phyloP scores from a whole-genome alignment of 768 basidiomycete species.

The Holtermannia corniformis region DNA sequence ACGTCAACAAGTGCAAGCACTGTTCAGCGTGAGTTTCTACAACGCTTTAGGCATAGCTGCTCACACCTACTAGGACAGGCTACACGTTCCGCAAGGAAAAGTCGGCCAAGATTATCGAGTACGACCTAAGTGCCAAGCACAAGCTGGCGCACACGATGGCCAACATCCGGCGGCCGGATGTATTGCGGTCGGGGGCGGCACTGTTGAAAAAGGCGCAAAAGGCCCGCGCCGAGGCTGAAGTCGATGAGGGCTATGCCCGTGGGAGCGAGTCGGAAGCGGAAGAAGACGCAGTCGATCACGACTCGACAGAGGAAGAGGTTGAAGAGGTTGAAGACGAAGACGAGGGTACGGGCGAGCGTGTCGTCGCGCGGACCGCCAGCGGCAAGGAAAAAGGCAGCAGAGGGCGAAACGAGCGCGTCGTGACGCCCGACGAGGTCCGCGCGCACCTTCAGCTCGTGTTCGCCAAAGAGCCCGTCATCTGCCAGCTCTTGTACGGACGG shows the following conservation, averaged over 20 bases:
- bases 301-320: conserved; percentile 39
- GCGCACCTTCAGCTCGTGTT: conserved; percentile 87
- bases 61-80: conserved; percentile 48
- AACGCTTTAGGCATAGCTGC: no score
- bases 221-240: conserved; percentile 13
- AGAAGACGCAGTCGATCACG: conserved; percentile 30
- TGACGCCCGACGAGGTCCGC: conserved; percentile 85
- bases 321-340: conserved; percentile 51
- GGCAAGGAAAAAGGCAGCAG: conserved; percentile 65
- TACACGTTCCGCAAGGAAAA: conserved; percentile 93
- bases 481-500: conserved; percentile 78
- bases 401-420: conserved; percentile 79
- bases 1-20: conserved; percentile 60
- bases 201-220: conserved; percentile 8
- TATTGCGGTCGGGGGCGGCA: conserved; percentile 45
- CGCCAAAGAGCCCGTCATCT: conserved; percentile 67
- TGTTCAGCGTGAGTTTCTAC: conserved; percentile 78
- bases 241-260: conserved; percentile 45
- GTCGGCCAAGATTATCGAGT: conserved; percentile 86
- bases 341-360: conserved; percentile 34
- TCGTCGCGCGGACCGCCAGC: conserved; percentile 50
- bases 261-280: conserved; percentile 34
- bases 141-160: conserved; percentile 53
- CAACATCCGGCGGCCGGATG: conserved; percentile 61
- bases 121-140: conserved; percentile 72